phyloP scores from a whole-genome alignment of 306 rosid species.

The Begonia peltatifolia region DNA sequence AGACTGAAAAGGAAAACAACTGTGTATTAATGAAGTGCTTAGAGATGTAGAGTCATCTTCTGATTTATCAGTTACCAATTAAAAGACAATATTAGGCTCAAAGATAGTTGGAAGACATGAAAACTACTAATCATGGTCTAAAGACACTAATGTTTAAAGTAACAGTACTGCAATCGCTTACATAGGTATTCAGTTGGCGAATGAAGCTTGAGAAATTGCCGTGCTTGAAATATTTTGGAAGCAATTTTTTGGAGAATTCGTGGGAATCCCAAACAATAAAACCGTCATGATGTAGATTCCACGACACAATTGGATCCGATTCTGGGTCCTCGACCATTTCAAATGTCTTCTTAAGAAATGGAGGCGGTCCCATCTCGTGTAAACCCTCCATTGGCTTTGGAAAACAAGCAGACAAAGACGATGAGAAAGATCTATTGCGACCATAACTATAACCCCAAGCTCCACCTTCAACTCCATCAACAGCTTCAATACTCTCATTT shows the following conservation, averaged over 20 bases:
- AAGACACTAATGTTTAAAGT: too few species aligned
- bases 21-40: too few species aligned
- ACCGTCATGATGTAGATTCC: conserved; percentile 51
- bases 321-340: conserved; percentile 84
- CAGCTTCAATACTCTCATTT: conserved; percentile 7
- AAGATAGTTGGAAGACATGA: too few species aligned
- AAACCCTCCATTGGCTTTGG: conserved; percentile 71
- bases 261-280: conserved; percentile 80
- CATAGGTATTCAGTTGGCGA: conserved; percentile 95
- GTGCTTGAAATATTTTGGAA: conserved; percentile 79
- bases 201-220: conserved; percentile 88
- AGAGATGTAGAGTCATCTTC: too few species aligned
- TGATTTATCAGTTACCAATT: too few species aligned
- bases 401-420: conserved; percentile 14
- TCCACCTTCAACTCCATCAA: conserved; percentile 6
- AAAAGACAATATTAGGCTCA: too few species aligned
- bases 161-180: conserved; percentile 13
- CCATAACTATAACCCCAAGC: neutral
- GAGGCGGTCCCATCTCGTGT: conserved; percentile 57
- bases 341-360: conserved; percentile 73
- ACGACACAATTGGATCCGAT: conserved; percentile 64
- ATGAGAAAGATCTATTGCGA: conserved; percentile 16
- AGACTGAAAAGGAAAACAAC: too few species aligned
- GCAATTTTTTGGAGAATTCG: conserved; percentile 51
- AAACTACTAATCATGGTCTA: too few species aligned